Conservation (phyloP, 208 protist species). For the Sergeia podlipaevii region DNA sequence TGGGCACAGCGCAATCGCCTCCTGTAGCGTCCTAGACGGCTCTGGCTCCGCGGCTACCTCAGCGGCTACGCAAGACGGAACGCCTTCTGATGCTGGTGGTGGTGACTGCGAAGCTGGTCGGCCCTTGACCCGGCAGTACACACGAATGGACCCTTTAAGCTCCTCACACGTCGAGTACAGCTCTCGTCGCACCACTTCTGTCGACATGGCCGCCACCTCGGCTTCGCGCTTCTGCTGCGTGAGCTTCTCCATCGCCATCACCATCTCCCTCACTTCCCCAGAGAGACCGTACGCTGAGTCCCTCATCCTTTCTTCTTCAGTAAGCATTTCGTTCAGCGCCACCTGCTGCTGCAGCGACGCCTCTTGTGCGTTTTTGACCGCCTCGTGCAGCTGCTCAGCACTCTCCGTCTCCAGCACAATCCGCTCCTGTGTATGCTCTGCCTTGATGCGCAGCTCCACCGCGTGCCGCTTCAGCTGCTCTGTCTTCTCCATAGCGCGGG, state of each 20-base stretch:
- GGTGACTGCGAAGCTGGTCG: not conserved
- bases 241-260: constrained; percentile 51
- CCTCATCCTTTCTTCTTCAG: constrained; percentile 53
- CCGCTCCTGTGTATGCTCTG: constrained; percentile 44
- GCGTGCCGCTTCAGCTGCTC: constrained; percentile 16
- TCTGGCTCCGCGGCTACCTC: not conserved
- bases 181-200: constrained; percentile 65
- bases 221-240: constrained; percentile 13
- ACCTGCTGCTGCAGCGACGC: constrained; percentile 12
- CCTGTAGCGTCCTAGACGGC: not conserved
- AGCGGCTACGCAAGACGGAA: not conserved
- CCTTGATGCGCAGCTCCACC: constrained; percentile 12
- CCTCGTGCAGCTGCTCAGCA: constrained; percentile 15
- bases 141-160: constrained; percentile 87
- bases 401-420: constrained; percentile 50
- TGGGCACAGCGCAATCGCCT: not conserved
- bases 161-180: constrained; percentile 78
- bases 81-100: not conserved
- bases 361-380: constrained; percentile 13
- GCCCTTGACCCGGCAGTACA: constrained; percentile 89
- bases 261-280: constrained; percentile 68
- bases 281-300: constrained; percentile 65
- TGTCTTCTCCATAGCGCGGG: constrained; percentile 27
- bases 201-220: constrained; percentile 36
- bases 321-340: constrained; percentile 17